Conservation (phyloP, 1,139 yeast species). For the Geotrichum restrictum region DNA sequence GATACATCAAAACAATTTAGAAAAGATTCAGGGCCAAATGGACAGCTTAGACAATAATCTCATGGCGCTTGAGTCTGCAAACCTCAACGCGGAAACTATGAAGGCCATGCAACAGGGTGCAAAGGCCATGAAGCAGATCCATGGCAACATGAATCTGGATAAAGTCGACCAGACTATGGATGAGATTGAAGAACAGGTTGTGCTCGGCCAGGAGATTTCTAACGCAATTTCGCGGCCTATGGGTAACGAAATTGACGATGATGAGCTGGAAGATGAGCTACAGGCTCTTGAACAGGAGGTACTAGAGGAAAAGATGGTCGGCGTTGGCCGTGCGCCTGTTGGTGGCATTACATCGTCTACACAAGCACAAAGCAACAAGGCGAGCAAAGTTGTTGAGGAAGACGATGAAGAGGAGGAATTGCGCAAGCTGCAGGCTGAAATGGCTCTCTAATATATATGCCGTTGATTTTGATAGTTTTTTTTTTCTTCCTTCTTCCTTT, state of each 20-base stretch:
- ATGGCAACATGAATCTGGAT: constrained; percentile 90
- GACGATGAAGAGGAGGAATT: constrained; percentile 91
- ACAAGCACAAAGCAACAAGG: constrained; percentile 13
- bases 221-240: constrained; percentile 94
- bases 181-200: constrained; percentile 94
- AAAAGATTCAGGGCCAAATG: constrained; percentile 80
- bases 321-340: constrained; percentile 45
- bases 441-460: constrained; percentile 61
- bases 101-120: constrained; percentile 99
- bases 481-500: constrained; percentile 12
- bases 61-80: constrained; percentile 88
- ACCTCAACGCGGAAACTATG: constrained; percentile 95
- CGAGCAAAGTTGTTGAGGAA: constrained; percentile 48
- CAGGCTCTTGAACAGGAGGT: constrained; percentile 85
- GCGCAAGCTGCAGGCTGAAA: constrained; percentile 85
- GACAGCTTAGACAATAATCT: constrained; percentile 87
- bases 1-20: constrained; percentile 69
- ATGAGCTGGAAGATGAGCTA: constrained; percentile 89
- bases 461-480: constrained; percentile 11
- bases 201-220: constrained; percentile 88
- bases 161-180: constrained; percentile 99
- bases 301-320: constrained; percentile 53
- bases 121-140: constrained; percentile 91
- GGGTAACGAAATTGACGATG: constrained; percentile 72
- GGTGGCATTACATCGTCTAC: constrained; percentile 38